Conservation (phyloP, 257 asterid genomes). For the Petunia axillaris region DNA sequence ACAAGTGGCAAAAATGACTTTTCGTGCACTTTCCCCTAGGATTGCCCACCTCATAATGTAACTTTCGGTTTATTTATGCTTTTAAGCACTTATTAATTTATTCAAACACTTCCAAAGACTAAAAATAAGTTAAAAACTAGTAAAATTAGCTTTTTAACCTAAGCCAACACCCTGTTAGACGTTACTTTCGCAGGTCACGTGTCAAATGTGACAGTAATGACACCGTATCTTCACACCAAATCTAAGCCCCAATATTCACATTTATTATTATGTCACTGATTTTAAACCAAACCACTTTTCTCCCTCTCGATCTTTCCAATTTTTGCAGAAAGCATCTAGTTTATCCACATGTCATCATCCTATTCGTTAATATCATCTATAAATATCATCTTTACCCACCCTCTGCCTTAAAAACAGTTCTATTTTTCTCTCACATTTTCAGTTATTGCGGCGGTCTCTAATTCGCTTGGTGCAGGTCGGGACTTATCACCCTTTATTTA, state of each 20-base stretch:
- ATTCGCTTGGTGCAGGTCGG: slow-evolving; percentile 82
- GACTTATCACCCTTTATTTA: slow-evolving; percentile 18
- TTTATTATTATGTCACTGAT: not conserved
- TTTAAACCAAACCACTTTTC: not conserved
- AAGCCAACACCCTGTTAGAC: not conserved
- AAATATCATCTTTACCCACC: not conserved
- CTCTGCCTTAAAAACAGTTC: not conserved
- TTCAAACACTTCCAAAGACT: too few relatives aligned
- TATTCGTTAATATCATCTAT: not conserved
- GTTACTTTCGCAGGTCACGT: not conserved
- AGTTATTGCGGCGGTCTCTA: slow-evolving; percentile 53
- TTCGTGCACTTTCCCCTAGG: too few relatives aligned
- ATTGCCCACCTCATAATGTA: too few relatives aligned
- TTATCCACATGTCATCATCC: not conserved
- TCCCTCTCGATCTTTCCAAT: not conserved
- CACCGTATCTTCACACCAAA: not conserved
- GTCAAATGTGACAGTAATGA: not conserved
- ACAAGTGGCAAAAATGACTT: too few relatives aligned
- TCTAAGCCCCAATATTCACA: not conserved
- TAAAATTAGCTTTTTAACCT: too few relatives aligned
- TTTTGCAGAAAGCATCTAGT: not conserved
- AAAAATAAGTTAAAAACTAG: too few relatives aligned
- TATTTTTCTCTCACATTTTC: not conserved
- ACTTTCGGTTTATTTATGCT: too few relatives aligned
- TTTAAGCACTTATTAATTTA: too few relatives aligned